Evolutionary conservation across 352 stramenopile species (phyloP), one percentile per base, ranked within the genome.

Genomic region (Phytophthora constricta): DNA sequence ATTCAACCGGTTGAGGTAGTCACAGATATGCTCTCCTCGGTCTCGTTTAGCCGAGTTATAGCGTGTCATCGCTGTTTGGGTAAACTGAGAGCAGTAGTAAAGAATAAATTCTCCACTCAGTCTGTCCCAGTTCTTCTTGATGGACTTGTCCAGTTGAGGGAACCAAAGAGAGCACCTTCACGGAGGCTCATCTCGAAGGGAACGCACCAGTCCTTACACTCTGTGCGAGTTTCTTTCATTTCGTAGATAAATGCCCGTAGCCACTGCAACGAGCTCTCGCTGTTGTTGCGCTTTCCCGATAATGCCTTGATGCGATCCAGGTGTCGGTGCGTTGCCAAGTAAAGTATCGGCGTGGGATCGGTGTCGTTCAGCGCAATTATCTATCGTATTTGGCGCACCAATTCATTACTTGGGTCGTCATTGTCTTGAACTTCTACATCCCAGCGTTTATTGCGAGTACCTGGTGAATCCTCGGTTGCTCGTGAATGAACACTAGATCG

Each of bases 221-320:
- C 8, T 16, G 43, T 51, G 17, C 47, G 33, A n/a, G 47, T 57
- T 1, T 17, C 54, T 9, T 43, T 53, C 54, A 62, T 62, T 19
- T 62, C 47, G 47, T 54, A 54, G 26, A 54, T 9, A 26, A 54
- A 54, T 0, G 25, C 19, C 9, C 47, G 47, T 2, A 62, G 42
- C 54, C 54, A 62, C 25, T 53, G 54, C 42, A 62, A 47, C 1
- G 42, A 46, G 2, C 48, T 53, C 28, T 62, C 43, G 16, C 43
- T 54, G 28, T 48, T 48, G 20, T 48, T 54, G 7, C 19, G 55
- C 0, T 16, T 4, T 3, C 56, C 56, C 0, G 7, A 31, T 8
- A 31, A 57, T 3, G 31, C 10, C 17, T 51, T 43, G 33, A 64
- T 64, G 4, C 41, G 14, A 1, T 7, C 46, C 3, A 64, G n/a